Evolutionary conservation across 768 basidiomycete genomes (phyloP).

Genomic region (Candolleomyces eurysporus): DNA sequence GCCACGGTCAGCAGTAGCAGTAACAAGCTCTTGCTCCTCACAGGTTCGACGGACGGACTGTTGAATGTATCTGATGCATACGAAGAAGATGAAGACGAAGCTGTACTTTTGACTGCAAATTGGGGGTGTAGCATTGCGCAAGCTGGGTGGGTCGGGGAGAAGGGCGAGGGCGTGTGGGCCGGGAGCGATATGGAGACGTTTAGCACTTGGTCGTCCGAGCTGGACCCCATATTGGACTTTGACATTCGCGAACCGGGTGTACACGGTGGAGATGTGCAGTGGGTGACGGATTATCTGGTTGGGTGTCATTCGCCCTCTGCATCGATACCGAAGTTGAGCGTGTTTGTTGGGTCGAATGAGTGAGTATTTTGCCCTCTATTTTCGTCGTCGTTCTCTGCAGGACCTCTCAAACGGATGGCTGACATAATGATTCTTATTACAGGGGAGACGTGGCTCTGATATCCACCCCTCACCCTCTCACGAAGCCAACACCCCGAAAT

Average conservation of each 20-base stretch:
- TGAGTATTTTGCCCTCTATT: slow-evolving; percentile 24
- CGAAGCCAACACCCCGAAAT: background rate
- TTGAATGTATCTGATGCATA: slow-evolving; percentile 66
- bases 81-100: slow-evolving; percentile 88
- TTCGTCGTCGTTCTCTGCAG: background rate
- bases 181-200: slow-evolving; percentile 96
- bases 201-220: slow-evolving; percentile 78
- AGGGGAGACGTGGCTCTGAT: slow-evolving; percentile 62
- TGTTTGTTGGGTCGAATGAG: slow-evolving; percentile 79
- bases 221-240: slow-evolving; percentile 53
- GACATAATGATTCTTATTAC: background rate
- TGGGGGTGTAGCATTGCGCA: slow-evolving; percentile 82
- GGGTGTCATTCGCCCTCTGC: slow-evolving; percentile 40
- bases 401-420: background rate
- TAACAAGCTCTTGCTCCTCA: slow-evolving; percentile 49
- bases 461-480: slow-evolving; percentile 23
- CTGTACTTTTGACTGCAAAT: slow-evolving; percentile 76
- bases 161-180: slow-evolving; percentile 56
- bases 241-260: slow-evolving; percentile 68
- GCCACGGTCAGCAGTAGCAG: too few species aligned
- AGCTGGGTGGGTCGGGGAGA: slow-evolving; percentile 58
- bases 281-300: slow-evolving; percentile 81
- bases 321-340: slow-evolving; percentile 33
- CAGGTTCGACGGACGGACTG: slow-evolving; percentile 83
- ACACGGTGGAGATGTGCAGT: slow-evolving; percentile 53